These are phyloP conservation scores for Triticum dicoccoides DNA, from an alignment of 176 grass and related monocot species.

Conservation along the genomic window DNA sequence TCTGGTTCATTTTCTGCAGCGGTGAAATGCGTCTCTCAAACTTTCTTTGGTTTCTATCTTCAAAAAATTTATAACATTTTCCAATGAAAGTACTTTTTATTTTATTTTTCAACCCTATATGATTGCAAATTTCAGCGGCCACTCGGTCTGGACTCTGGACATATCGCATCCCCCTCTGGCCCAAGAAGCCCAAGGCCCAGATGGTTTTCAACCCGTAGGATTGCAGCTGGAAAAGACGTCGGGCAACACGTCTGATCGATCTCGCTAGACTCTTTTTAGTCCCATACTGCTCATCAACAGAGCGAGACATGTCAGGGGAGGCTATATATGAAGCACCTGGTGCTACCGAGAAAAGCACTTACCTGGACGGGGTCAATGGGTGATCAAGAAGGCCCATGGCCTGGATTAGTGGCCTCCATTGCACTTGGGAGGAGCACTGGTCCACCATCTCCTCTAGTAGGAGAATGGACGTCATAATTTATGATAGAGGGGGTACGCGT, in stretches of 20 bases:
- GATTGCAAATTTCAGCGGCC: too few relatives aligned
- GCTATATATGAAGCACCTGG: background rate
- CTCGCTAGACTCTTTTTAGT: background rate
- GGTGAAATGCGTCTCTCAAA: too few relatives aligned
- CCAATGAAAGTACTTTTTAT: too few relatives aligned
- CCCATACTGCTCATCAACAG: background rate
- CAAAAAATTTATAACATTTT: too few relatives aligned
- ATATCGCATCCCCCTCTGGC: too few relatives aligned
- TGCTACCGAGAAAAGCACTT: background rate
- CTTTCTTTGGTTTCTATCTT: too few relatives aligned
- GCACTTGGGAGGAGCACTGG: background rate
- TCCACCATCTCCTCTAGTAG: slow-evolving; percentile 27
- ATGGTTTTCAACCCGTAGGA: too few relatives aligned
- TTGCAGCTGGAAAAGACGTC: background rate
- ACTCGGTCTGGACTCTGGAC: too few relatives aligned
- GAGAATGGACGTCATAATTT: slow-evolving; percentile 47
- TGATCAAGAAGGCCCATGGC: background rate
- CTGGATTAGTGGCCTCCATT: background rate
- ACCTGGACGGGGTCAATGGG: background rate
- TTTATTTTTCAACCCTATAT: too few relatives aligned
- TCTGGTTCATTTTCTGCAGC: too few relatives aligned
- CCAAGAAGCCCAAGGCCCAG: background rate
- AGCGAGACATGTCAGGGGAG: fast-evolving
- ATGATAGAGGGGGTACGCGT: slow-evolving; percentile 28
- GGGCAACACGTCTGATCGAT: background rate